A percentile compares a stretch with the other conserved stretches of the same genome.
Conservation (phyloP, 805 yeast genomes). For the Saturnispora hagleri region DNA sequence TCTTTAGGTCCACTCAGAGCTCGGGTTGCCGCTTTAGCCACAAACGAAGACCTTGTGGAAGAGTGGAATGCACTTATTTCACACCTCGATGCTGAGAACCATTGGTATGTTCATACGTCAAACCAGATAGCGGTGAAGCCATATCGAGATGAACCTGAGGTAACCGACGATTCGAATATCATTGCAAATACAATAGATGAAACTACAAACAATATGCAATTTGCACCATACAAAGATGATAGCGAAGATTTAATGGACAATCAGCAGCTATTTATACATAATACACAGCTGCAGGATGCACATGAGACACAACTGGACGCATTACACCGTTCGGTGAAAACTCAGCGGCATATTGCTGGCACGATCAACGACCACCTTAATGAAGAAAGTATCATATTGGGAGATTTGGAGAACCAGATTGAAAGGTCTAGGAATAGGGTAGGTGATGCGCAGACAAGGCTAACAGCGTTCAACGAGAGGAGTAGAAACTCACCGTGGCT, state of each 20-base stretch:
- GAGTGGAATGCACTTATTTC: not conserved
- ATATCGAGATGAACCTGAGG: conserved; percentile 5
- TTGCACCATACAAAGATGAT: not conserved
- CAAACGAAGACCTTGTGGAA: not conserved
- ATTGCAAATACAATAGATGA: not conserved
- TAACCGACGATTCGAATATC: not conserved
- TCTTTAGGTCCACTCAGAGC: not conserved
- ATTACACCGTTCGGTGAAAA: conserved; percentile 34
- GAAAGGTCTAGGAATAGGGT: conserved; percentile 34
- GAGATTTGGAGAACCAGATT: conserved; percentile 41
- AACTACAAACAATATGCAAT: not conserved
- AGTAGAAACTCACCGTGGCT: not conserved
- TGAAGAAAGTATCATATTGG: conserved; percentile 39
- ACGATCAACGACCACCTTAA: conserved; percentile 39
- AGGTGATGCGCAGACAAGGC: conserved; percentile 31
- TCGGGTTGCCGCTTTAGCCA: not conserved
- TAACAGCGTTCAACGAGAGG: conserved; percentile 29
- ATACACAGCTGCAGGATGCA: conserved; percentile 38
- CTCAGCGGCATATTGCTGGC: conserved; percentile 37
- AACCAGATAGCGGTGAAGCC: not conserved
- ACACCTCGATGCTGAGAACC: not conserved
- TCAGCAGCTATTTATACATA: conserved; percentile 25
- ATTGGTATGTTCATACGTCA: not conserved
- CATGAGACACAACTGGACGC: conserved; percentile 38
- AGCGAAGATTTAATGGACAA: conserved; percentile 15